Conservation (phyloP, 495 filamentous ascomycete species). For the Penicillium salamii region DNA sequence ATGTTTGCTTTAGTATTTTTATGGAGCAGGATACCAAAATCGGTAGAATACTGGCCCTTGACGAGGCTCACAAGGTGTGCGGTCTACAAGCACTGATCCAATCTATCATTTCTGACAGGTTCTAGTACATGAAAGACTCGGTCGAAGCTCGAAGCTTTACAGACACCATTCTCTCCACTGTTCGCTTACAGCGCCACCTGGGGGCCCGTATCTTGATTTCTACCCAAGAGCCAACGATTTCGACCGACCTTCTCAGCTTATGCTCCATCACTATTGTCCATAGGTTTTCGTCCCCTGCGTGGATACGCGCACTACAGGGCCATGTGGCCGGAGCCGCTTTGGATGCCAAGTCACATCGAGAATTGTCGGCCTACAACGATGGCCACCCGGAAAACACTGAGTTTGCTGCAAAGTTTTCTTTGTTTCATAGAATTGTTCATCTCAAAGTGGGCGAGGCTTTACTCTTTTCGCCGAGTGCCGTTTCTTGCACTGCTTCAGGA, state of each 20-base stretch:
- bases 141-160: slow-evolving; percentile 50
- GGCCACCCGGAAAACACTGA: too few species aligned
- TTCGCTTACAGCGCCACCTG: slow-evolving; percentile 71
- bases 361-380: too few species aligned
- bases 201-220: slow-evolving; percentile 65
- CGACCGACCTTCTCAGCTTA: slow-evolving; percentile 63
- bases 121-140: slow-evolving; percentile 48
- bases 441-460: too few species aligned
- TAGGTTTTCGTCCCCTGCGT: slow-evolving; percentile 68
- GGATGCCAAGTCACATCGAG: too few species aligned
- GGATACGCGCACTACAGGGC: too few species aligned
- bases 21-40: slow-evolving; percentile 44
- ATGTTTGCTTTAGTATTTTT: slow-evolving; percentile 61
- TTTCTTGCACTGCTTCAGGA: too few species aligned
- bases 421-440: too few species aligned
- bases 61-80: slow-evolving; percentile 58
- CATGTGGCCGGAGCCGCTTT: too few species aligned
- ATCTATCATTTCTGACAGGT: background rate
- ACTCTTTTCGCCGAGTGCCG: too few species aligned
- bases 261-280: slow-evolving; percentile 72
- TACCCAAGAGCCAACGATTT: slow-evolving; percentile 78
- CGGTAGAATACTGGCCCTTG: slow-evolving; percentile 55
- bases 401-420: too few species aligned
- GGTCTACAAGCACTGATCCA: background rate
- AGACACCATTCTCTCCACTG: slow-evolving; percentile 58